A percentile compares a stretch with the other conserved stretches of the same genome.
These are phyloP conservation scores for Podila epigama DNA, from an alignment of 192 early-diverging fungal genomes.

Conservation along the genomic window DNA sequence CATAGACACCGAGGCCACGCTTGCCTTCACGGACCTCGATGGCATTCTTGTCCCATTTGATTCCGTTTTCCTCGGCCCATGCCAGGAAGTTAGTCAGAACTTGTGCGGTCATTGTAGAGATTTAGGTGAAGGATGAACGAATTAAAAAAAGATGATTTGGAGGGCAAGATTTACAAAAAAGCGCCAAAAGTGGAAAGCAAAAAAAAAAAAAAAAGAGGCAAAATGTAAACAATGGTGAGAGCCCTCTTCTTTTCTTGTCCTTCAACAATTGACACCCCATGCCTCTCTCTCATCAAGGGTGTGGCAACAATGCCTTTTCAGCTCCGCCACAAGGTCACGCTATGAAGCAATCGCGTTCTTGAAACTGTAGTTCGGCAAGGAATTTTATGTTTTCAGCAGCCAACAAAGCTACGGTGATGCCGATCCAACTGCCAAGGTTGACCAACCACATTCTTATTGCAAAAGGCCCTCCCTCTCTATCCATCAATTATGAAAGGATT, in stretches of 20 bases:
- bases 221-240: not conserved
- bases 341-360: no score
- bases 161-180: not conserved
- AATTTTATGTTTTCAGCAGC: no score
- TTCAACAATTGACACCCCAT: not conserved
- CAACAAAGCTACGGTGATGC: no score
- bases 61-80: conserved; percentile 70
- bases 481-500: no score
- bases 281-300: no score
- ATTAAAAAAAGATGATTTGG: not conserved
- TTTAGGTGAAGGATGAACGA: not conserved
- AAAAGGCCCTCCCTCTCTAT: no score
- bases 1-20: conserved; percentile 64
- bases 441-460: no score
- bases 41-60: conserved; percentile 63
- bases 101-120: not conserved
- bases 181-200: not conserved
- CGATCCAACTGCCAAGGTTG: no score
- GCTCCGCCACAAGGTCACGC: no score
- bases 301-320: no score
- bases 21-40: conserved; percentile 58
- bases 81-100: conserved; percentile 21
- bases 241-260: not conserved
- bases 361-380: no score
- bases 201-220: not conserved